These are phyloP conservation scores for Botryobasidium botryosum DNA, from an alignment of 768 basidiomycete species.

Conservation along the genomic window DNA sequence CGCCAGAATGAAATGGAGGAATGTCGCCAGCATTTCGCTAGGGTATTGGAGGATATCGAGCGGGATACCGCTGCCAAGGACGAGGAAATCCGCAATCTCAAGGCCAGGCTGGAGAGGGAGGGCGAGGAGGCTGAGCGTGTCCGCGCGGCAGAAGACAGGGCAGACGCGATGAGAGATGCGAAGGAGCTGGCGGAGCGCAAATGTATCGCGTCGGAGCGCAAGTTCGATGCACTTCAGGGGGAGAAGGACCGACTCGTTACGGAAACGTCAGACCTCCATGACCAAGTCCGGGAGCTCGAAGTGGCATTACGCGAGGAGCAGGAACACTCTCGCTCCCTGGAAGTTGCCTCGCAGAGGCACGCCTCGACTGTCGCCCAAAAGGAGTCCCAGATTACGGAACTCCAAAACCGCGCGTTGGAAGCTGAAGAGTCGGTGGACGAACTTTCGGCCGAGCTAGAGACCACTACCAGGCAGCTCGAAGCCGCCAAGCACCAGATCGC, in stretches of 20 bases:
- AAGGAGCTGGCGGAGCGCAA: constrained; percentile 6
- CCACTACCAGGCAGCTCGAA: constrained; percentile 42
- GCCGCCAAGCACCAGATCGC: constrained; percentile 34
- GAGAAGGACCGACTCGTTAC: constrained; percentile 35
- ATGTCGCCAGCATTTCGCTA: neutral
- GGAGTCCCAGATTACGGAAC: constrained; percentile 4
- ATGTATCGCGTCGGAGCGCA: neutral
- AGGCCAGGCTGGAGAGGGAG: constrained; percentile 39
- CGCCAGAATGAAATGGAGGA: neutral
- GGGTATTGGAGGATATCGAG: constrained; percentile 7
- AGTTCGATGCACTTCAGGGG: constrained; percentile 2
- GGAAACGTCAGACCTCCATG: constrained; percentile 11
- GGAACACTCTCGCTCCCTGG: neutral
- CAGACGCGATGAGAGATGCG: constrained; percentile 14
- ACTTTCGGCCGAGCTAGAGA: neutral
- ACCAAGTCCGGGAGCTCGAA: neutral
- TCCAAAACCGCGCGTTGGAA: neutral
- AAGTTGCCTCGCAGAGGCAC: constrained; percentile 16
- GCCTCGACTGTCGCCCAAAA: neutral
- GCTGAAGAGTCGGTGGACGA: neutral
- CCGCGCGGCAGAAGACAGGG: constrained; percentile 1
- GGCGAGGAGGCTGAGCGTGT: constrained; percentile 31
- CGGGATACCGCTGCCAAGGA: constrained; percentile 27
- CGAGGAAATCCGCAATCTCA: constrained; percentile 34
- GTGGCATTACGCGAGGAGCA: neutral